A percentile compares a stretch with the other conserved stretches of the same genome.
Evolutionary conservation across 1,284 basidiomycete species (phyloP).

Genomic region (Caloboletus inedulis): DNA sequence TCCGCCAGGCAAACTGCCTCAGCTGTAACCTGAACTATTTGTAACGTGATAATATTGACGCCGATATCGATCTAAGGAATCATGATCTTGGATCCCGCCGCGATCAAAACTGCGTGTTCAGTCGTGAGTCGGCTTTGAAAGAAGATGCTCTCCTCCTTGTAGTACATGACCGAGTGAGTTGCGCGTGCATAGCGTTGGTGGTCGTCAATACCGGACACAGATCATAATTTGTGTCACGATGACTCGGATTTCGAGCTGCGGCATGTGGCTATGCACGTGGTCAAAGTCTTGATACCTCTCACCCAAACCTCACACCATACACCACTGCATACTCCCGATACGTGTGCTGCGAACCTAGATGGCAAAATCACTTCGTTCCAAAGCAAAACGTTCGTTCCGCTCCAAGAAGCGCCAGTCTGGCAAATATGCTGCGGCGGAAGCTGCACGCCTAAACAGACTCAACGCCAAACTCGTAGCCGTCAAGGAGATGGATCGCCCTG

Average conservation of each 20-base stretch:
- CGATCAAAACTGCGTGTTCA: not conserved
- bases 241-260: not conserved
- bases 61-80: slow-evolving; percentile 4
- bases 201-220: too few relatives aligned
- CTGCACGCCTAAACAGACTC: slow-evolving; percentile 79
- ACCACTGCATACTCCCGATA: not conserved
- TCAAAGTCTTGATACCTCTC: not conserved
- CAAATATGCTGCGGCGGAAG: slow-evolving; percentile 82
- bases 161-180: not conserved
- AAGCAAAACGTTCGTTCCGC: slow-evolving; percentile 82
- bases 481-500: slow-evolving; percentile 35
- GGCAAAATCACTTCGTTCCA: slow-evolving; percentile 93
- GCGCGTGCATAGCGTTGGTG: not conserved
- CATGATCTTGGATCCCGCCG: not conserved
- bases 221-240: too few relatives aligned
- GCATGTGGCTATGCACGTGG: slow-evolving; percentile 17
- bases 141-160: not conserved
- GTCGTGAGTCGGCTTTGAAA: not conserved
- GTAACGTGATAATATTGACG: slow-evolving; percentile 10
- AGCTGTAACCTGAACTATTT: slow-evolving; percentile 6
- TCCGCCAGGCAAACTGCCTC: not conserved
- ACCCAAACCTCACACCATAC: not conserved
- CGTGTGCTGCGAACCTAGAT: slow-evolving; percentile 35
- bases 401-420: slow-evolving; percentile 81
- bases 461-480: slow-evolving; percentile 64